Conservation (phyloP, 2,329 filamentous ascomycete species). For the Alternaria sp. region DNA sequence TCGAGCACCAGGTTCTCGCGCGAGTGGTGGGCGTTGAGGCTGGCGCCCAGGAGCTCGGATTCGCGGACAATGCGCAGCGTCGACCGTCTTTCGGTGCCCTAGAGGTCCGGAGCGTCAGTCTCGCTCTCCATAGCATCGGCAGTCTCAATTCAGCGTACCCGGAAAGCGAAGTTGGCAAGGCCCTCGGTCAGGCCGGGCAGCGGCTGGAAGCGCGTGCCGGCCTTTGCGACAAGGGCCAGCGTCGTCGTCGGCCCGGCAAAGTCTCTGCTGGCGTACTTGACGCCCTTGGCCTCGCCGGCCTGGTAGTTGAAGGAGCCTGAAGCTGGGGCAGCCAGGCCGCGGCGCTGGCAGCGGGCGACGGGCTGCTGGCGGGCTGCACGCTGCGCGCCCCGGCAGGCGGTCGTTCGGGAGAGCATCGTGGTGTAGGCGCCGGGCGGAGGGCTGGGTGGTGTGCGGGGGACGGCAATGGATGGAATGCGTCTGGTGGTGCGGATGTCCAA, state of each 20-base stretch:
- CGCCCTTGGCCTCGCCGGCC: constrained; percentile 80
- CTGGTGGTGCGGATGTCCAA: constrained; percentile 20
- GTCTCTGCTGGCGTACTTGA: constrained; percentile 94
- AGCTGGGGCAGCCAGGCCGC: constrained; percentile 71
- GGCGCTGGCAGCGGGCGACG: constrained; percentile 62
- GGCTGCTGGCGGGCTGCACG: constrained; percentile 66
- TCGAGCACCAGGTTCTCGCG: constrained; percentile 91
- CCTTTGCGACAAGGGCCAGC: constrained; percentile 90
- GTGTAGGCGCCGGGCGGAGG: constrained; percentile 43
- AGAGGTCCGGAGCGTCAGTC: constrained; percentile 39
- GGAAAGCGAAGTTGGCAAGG: constrained; percentile 95
- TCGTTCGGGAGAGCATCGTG: constrained; percentile 72
- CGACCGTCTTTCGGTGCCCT: constrained; percentile 88
- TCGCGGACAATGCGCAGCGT: constrained; percentile 93
- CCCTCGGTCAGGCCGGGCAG: constrained; percentile 88
- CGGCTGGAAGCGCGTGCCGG: constrained; percentile 90
- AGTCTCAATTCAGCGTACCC: constrained; percentile 63
- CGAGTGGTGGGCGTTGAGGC: constrained; percentile 86
- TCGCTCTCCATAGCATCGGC: constrained; percentile 1
- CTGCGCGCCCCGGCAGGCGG: constrained; percentile 68
- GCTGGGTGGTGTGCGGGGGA: constrained; percentile 56
- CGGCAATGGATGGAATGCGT: constrained; percentile 54
- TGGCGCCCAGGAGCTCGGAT: constrained; percentile 90
- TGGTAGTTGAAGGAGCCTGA: constrained; percentile 86
- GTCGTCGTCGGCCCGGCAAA: constrained; percentile 86